Evolutionary conservation across 306 rosid genomes (phyloP).

Genomic region (Vachellia pachyceras): DNA sequence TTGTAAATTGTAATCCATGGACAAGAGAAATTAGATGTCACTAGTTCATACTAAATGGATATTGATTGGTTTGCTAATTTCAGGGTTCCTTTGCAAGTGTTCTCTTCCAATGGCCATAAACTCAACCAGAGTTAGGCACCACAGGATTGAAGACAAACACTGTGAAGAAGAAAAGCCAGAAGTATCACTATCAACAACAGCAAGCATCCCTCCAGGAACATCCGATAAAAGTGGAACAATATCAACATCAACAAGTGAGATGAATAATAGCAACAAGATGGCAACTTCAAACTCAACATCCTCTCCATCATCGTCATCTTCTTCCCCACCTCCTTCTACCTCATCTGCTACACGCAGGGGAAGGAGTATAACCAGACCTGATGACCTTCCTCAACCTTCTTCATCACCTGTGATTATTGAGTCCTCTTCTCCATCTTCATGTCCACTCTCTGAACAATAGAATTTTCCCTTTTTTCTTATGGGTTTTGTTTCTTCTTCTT

Average conservation of each 20-base stretch:
- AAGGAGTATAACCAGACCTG: conserved; percentile 71
- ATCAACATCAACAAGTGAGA: conserved; percentile 39
- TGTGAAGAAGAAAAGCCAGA: conserved; percentile 64
- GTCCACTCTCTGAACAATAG: conserved; percentile 29
- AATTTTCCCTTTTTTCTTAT: not conserved
- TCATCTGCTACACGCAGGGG: conserved; percentile 57
- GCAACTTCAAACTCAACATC: conserved; percentile 54
- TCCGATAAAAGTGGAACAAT: not conserved
- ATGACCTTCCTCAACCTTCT: conserved; percentile 67
- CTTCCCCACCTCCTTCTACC: conserved; percentile 49
- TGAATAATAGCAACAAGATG: conserved; percentile 38
- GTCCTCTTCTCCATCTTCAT: conserved; percentile 49
- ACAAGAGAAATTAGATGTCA: too few species aligned
- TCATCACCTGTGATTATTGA: conserved; percentile 72
- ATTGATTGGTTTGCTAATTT: conserved; percentile 2
- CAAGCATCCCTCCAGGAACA: not conserved
- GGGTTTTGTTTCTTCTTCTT: not conserved
- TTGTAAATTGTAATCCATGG: too few species aligned
- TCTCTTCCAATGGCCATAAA: conserved; percentile 82
- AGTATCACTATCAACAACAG: not conserved
- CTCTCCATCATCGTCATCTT: conserved; percentile 39
- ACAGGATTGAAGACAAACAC: conserved; percentile 63
- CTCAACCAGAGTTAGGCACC: conserved; percentile 79
- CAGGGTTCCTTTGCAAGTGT: conserved; percentile 90
- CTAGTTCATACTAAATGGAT: too few species aligned